Evolutionary conservation across 257 asterid genomes (phyloP).

Genomic region (Lycium barbarum): DNA sequence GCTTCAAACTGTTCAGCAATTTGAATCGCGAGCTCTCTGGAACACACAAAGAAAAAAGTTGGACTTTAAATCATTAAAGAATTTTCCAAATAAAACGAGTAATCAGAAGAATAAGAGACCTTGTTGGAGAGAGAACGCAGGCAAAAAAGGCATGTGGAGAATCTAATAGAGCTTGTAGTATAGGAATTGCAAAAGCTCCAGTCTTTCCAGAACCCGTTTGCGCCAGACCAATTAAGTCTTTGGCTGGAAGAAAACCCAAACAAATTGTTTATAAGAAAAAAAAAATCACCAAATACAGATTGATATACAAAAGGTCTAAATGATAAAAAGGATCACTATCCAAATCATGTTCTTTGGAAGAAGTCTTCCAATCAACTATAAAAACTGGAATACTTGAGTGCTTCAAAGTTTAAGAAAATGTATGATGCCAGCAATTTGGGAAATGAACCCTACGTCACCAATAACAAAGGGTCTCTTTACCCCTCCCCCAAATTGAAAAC

Average conservation of each 20-base stretch:
- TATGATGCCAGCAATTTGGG: not conserved
- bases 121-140: constrained; percentile 84
- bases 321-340: not conserved
- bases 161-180: constrained; percentile 74
- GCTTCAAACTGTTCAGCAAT: constrained; percentile 89
- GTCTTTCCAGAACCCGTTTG: constrained; percentile 98
- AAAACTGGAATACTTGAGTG: not conserved
- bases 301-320: not conserved
- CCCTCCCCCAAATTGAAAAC: not conserved
- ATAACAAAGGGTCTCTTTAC: too few species aligned
- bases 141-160: constrained; percentile 80
- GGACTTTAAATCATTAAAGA: not conserved
- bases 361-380: not conserved
- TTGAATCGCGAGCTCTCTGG: constrained; percentile 83
- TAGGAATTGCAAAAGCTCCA: constrained; percentile 89
- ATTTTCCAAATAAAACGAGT: not conserved
- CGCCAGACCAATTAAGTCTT: constrained; percentile 85
- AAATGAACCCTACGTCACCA: not conserved
- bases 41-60: constrained; percentile 11
- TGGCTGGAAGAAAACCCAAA: constrained; percentile 42
- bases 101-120: constrained; percentile 29
- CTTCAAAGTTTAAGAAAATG: not conserved
- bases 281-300: not conserved
- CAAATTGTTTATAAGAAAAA: too few species aligned
- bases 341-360: not conserved